Evolutionary conservation across 225 moss, liverwort and hornwort species (phyloP).

Genomic region (Thuidium tamariscinum): DNA sequence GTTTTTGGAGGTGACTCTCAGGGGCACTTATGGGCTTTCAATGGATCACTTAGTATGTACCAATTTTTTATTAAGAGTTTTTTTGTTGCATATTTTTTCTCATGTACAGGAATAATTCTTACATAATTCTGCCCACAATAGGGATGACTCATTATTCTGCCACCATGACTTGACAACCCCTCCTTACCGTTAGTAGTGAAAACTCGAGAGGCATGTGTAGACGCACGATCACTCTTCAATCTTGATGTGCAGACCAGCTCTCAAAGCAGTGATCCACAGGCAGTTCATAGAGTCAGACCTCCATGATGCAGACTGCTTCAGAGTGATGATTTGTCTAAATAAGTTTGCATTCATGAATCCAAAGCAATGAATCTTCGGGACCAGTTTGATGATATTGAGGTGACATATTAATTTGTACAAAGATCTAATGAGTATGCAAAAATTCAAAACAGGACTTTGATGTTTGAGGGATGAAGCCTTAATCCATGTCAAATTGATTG

Average conservation of each 20-base stretch:
- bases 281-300: background rate
- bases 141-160: background rate
- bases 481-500: background rate
- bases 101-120: too few relatives aligned
- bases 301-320: background rate
- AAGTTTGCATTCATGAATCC: background rate
- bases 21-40: fast-evolving
- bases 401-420: background rate
- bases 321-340: background rate
- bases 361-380: background rate
- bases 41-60: too few relatives aligned
- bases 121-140: background rate
- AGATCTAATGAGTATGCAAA: background rate
- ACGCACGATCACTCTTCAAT: background rate
- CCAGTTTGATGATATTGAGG: background rate
- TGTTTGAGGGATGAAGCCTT: background rate
- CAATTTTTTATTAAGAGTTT: too few relatives aligned
- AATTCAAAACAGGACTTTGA: background rate
- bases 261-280: background rate
- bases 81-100: too few relatives aligned
- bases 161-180: background rate
- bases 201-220: background rate
- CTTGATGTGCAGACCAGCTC: background rate
- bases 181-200: too few relatives aligned
- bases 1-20: background rate